Evolutionary conservation across 2,329 filamentous ascomycete genomes (phyloP), one percentile per base, ranked within the genome.

Genomic region (Chaetomium strumarium): DNA sequence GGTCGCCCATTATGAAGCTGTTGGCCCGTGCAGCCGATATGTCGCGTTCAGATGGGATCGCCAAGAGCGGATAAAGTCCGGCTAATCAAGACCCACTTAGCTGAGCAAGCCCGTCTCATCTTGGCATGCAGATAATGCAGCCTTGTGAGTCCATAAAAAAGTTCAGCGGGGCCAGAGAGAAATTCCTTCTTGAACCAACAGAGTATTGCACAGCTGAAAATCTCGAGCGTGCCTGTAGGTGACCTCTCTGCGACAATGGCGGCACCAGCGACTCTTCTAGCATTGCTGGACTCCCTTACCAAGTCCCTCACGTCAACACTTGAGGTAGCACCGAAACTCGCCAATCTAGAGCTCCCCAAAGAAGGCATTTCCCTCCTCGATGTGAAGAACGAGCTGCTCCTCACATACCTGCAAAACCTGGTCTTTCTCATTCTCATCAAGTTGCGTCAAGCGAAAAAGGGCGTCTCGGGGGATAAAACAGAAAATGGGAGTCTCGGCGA

Each of bases 281-380:
- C 82, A 74, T 74, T 81, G 19, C 70, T 76, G 42, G 61, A 77
- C 34, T 78, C 78, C 0, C 65, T 86, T 36, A 78, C 75, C 0
- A 77, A 79, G 57, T 84, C 82, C 1, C 67, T 85, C 1, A 75
- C 76, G 0, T 78, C 83, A 0, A 82, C 87, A 0, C 76, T 85
- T 42, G 82, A 90, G 53, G 83, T 85, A 6, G 77, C 85, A 0
- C 81, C 85, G 0, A 80, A 80, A 45, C 67, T 83, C 16, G 67
- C 76, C n/a, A 68, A 75, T 13, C 79, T 95, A 55, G 74, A 86
- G 45, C 81, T 88, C n/a, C 85, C 88, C 1, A 78, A 85, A 58
- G 84, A 96, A 63, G 92, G 93, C 65, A 93, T 99, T 53, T 96
- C 93, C 0, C 82, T 99, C 1, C 84, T 99, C 64, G 90, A 97